Base-by-base conservation (phyloP, 331 rosid species). In the Erythrophleum ivorense region DNA sequence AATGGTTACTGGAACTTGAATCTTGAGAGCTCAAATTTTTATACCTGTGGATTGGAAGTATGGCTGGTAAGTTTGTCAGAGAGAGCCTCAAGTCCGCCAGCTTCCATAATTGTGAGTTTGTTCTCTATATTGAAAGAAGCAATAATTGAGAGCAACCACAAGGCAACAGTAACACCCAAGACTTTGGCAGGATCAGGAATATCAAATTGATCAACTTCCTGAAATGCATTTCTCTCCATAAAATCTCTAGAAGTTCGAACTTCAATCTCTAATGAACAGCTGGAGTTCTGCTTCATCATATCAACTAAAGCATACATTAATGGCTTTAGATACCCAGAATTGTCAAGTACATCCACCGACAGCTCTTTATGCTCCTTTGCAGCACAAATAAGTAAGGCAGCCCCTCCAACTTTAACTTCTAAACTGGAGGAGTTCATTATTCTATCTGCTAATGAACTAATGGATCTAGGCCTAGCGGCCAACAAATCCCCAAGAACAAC, bases 81-180 rank as follows among this genome's bases (percentile, higher is more conserved):
- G 68, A 95, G 94, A 79, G 75, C 91, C 78, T 93, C 99, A 58
- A 93, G 94, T 80, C 97, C 98, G 80, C 97, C 97, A 68, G 97
- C 98, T 85, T 95, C 97, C 90, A 88, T 36, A 71, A 95, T 80
- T 73, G 71, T 57, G 62, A 83, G 77, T 85, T 87, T 93, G 88
- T 88, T 89, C 73, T 85, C 89, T 70, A 34, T 65, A 84, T 86
- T 85, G 75, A 85, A 88, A 75, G 97, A 90, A 84, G 91, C 91
- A 84, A 95, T 86, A 81, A 91, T 72, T 66, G 94, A 87, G 79
- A 95, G 92, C 85, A 95, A 85, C 98, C 98, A 95, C 83, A 92
- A 89, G 84, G 98, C 87, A 88, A 91, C 81, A 54, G 96, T 88
- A 78, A 90, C 88, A 80, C 94, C 93, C 87, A 88, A 86, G 62